These are phyloP conservation scores for Globisporangium paddicum DNA, from an alignment of 352 stramenopile genomes.

Conservation along the genomic window DNA sequence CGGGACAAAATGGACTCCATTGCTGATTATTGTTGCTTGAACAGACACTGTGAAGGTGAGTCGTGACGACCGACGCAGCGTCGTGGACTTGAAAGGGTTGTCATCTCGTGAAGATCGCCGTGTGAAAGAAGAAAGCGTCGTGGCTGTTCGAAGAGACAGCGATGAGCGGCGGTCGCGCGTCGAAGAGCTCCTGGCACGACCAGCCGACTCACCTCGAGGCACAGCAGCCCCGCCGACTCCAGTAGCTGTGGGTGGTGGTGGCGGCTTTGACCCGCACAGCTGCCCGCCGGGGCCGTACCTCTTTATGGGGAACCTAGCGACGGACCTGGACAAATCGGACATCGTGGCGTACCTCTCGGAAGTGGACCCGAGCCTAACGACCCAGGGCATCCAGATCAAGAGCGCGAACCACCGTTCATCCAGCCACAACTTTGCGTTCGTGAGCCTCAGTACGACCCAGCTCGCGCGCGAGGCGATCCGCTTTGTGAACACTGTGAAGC, in stretches of 20 bases:
- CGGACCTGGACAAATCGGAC: conserved; percentile 28
- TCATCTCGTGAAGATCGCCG: not conserved
- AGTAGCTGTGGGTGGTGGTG: conserved; percentile 9
- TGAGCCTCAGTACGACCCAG: conserved; percentile 50
- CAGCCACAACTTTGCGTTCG: conserved; percentile 50
- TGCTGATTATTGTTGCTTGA: not conserved
- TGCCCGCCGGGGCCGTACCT: conserved; percentile 68
- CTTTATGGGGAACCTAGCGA: conserved; percentile 64
- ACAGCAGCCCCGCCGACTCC: too few species aligned
- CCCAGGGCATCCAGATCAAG: conserved; percentile 56
- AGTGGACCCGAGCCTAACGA: conserved; percentile 43
- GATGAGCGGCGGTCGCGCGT: conserved; percentile 15
- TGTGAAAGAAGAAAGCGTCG: conserved; percentile 3
- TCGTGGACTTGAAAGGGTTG: not conserved
- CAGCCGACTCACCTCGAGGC: conserved; percentile 6
- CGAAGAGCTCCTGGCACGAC: not conserved
- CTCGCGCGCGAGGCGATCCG: conserved; percentile 50
- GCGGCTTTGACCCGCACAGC: conserved; percentile 18
- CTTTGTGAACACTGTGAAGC: conserved; percentile 35
- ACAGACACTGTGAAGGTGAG: not conserved
- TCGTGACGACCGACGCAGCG: not conserved
- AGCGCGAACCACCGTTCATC: conserved; percentile 23
- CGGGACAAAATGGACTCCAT: not conserved
- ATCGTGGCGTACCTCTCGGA: conserved; percentile 47
- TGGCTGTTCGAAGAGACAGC: not conserved